Evolutionary conservation across 75 land plant species (phyloP), one percentile per base, ranked within the genome.

Genomic region (Pinus albicaulis): DNA sequence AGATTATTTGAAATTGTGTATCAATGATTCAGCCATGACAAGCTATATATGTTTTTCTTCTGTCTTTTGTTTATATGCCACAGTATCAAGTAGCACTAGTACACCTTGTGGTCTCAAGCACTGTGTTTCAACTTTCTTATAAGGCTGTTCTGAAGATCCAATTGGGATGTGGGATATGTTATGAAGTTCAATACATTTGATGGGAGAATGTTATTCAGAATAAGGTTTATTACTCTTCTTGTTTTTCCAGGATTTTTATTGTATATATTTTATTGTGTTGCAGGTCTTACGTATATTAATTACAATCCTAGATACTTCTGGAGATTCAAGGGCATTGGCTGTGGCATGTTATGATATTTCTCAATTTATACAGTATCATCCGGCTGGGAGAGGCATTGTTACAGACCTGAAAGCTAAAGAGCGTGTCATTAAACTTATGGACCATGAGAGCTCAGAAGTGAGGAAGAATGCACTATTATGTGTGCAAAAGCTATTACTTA

Each of bases 281-380:
- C 92, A 95, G 96, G 89, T 96, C 58, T 76, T 96, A 31, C 92
- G 95, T 31, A 84, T 96, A 11, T 86, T 96, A 26, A 79, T 96
- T 22, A 90, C 99, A 59, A 80, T 96, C 41, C 76, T 96, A 76
- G 98, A 92, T 74, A 89, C 89, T 65, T 92, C 99, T 20, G 63
- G 73, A 61, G 98, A 96, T 73, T 74, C 98, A 58, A 87, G 90
- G 53, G 80, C 93, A 38, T 78, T 93, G 5, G 89, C 99, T 41
- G 98, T 96, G 61, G 98, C 93, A 36, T 96, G 99, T 82, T 88
- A 90, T 76, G 99, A 96, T 72, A 75, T 96, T 20, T 89, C 98
- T 17, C 98, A 96, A 76, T 96, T 96, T 72, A 89, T 96, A 31
- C 91, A 94, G 76, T 56, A 83, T 75, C 98, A 96, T 82, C 92